Evolutionary conservation across 176 grass and related monocot genomes (phyloP).

Genomic region (Elaeis guineensis): DNA sequence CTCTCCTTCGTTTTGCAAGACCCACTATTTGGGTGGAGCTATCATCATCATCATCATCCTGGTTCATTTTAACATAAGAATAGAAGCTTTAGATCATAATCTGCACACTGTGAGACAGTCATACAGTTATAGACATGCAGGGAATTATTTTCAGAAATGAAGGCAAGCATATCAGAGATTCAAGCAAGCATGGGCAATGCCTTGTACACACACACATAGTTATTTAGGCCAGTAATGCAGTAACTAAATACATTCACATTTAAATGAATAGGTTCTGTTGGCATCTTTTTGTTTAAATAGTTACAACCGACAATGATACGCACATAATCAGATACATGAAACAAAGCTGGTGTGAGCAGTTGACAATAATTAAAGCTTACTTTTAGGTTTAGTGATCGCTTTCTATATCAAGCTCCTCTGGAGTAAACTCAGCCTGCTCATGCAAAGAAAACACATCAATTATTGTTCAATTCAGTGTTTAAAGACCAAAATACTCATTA

Average conservation of each 20-base stretch:
- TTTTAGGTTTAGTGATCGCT: constrained; percentile 41
- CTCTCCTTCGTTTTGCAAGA: constrained; percentile 17
- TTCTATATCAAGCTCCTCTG: constrained; percentile 48
- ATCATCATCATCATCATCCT: constrained; percentile 40
- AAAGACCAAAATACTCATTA: neutral
- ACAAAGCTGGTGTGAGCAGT: no score
- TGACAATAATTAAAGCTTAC: constrained; percentile 28
- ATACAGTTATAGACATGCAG: no score
- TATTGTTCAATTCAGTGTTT: no score
- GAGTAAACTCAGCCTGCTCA: constrained; percentile 71
- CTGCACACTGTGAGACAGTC: neutral
- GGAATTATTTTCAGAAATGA: no score
- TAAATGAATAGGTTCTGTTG: neutral
- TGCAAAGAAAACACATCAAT: neutral
- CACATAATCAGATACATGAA: no score
- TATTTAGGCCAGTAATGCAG: neutral
- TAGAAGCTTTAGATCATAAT: neutral
- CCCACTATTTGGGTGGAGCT: constrained; percentile 21
- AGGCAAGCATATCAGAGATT: no score
- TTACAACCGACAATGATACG: no score
- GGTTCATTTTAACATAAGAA: constrained; percentile 17
- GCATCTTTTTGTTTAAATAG: no score
- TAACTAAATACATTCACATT: neutral
- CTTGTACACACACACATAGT: neutral
- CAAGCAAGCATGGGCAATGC: no score